These are phyloP conservation scores for Spergularia marina DNA, from an alignment of 148 eudicot genomes.

Conservation along the genomic window DNA sequence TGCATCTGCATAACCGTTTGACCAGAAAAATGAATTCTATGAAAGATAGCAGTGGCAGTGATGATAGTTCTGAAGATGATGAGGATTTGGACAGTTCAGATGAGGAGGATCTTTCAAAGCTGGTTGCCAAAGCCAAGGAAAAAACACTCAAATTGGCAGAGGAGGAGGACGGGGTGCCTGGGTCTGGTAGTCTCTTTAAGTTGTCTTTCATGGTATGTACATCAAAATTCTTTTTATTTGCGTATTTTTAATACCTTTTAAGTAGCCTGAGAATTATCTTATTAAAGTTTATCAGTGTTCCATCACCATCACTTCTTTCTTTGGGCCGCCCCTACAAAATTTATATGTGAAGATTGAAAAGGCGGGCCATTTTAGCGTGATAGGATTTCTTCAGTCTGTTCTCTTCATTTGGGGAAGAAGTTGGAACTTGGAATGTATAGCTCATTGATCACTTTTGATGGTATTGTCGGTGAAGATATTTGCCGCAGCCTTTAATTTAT, in stretches of 20 bases:
- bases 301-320: background rate
- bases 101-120: slow-evolving; percentile 45
- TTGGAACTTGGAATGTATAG: background rate
- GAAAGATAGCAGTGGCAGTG: slow-evolving; percentile 67
- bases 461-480: no score
- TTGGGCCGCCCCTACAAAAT: background rate
- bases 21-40: slow-evolving; percentile 81
- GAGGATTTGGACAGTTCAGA: slow-evolving; percentile 60
- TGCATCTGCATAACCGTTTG: slow-evolving; percentile 64
- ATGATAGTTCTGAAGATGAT: slow-evolving; percentile 57
- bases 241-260: background rate
- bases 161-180: slow-evolving; percentile 66
- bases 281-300: background rate
- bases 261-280: background rate
- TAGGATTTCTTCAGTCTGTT: background rate
- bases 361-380: background rate
- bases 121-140: slow-evolving; percentile 70
- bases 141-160: slow-evolving; percentile 64
- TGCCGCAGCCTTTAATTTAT: background rate
- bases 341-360: background rate
- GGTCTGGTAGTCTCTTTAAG: slow-evolving; percentile 66
- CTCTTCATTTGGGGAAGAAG: background rate
- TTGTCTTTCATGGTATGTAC: slow-evolving; percentile 91
- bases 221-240: background rate
- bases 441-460: no score